Percentiles rank a stretch among this genome's conserved stretches.
Conservation (phyloP, 257 asterid genomes). For the Fraxinus americana region DNA sequence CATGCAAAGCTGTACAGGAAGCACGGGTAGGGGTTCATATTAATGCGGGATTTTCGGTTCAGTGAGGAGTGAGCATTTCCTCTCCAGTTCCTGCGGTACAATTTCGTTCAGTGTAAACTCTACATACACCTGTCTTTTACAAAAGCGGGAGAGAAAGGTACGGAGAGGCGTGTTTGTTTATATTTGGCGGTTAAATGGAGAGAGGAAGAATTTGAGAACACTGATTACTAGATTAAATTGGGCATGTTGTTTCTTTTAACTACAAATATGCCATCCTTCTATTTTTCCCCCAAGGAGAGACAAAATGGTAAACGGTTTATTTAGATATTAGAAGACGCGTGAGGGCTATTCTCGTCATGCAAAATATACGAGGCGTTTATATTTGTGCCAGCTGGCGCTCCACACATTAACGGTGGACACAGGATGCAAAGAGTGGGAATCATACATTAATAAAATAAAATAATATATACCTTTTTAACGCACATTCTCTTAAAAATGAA, state of each 20-base stretch:
- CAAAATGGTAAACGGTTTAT: background rate
- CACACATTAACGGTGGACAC: background rate
- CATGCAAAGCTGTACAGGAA: constrained; percentile 22
- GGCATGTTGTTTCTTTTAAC: background rate
- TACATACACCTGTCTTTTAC: background rate
- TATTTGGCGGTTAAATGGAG: constrained; percentile 31
- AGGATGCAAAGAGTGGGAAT: background rate
- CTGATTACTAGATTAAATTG: background rate
- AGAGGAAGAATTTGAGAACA: constrained; percentile 26
- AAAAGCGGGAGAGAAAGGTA: constrained; percentile 21
- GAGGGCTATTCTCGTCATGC: background rate
- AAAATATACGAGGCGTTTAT: background rate
- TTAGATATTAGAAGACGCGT: background rate
- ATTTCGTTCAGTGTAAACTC: background rate
- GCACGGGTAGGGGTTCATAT: background rate
- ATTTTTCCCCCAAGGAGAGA: background rate
- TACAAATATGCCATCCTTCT: background rate
- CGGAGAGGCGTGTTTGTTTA: constrained; percentile 22
- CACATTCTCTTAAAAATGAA: too few relatives aligned
- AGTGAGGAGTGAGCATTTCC: constrained; percentile 5
- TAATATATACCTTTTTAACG: too few relatives aligned
- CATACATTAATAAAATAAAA: too few relatives aligned
- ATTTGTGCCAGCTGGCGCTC: background rate
- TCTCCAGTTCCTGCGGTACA: constrained; percentile 33
- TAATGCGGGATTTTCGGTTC: background rate